Conservation (phyloP, 441 rosid species). For the Croton setiger region DNA sequence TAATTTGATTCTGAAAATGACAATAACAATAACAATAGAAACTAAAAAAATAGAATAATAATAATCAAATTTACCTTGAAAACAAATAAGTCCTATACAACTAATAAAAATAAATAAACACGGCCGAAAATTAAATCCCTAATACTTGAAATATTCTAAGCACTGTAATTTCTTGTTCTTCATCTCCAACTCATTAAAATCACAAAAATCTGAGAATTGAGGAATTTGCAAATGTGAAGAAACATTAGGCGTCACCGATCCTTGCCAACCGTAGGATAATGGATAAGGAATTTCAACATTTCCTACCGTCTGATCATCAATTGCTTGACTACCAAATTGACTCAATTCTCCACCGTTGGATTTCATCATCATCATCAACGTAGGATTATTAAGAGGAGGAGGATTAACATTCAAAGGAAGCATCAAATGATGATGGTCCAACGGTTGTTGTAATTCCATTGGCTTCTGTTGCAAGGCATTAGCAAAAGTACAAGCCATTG, state of each 20-base stretch:
- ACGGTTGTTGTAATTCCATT: neutral
- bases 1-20: too few relatives aligned
- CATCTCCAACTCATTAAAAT: slow-evolving; percentile 2
- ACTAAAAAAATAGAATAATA: too few relatives aligned
- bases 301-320: neutral
- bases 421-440: slow-evolving; percentile 15
- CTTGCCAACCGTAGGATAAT: slow-evolving; percentile 4
- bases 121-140: too few relatives aligned
- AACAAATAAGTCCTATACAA: too few relatives aligned
- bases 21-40: too few relatives aligned
- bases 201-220: slow-evolving; percentile 6
- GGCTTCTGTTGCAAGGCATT: slow-evolving; percentile 8
- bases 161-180: slow-evolving; percentile 11
- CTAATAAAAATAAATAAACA: too few relatives aligned
- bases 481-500: neutral
- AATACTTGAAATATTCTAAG: neutral
- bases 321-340: neutral
- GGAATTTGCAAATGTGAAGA: neutral
- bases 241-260: neutral
- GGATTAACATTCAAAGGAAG: slow-evolving; percentile 12
- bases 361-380: slow-evolving; percentile 10
- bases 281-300: neutral
- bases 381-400: slow-evolving; percentile 1
- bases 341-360: neutral
- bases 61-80: too few relatives aligned